Conservation (phyloP, 768 basidiomycete genomes). For the Lepiota venenata region DNA sequence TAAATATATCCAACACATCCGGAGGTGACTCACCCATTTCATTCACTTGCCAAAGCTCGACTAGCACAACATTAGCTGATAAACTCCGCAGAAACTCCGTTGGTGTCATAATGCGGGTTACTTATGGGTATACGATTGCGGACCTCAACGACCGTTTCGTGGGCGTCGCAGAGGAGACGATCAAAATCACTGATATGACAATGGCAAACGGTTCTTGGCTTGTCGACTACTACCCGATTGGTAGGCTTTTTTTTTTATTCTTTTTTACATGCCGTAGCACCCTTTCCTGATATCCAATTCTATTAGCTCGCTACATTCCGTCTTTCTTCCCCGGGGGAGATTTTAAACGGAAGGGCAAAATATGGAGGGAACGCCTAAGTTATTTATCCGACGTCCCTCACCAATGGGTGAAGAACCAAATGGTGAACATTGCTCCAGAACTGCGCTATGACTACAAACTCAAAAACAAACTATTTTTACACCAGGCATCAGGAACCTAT, state of each 20-base stretch:
- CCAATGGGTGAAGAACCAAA: slow-evolving; percentile 42
- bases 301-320: slow-evolving; percentile 45
- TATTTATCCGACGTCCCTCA: slow-evolving; percentile 36
- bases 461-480: background rate
- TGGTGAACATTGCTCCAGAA: slow-evolving; percentile 23
- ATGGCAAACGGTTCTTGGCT: slow-evolving; percentile 39
- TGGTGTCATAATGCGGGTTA: slow-evolving; percentile 38
- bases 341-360: slow-evolving; percentile 43
- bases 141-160: slow-evolving; percentile 34
- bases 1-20: slow-evolving; percentile 31
- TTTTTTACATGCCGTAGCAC: background rate
- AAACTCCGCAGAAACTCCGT: slow-evolving; percentile 28
- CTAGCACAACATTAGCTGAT: background rate
- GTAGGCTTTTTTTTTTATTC: slow-evolving; percentile 21
- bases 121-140: slow-evolving; percentile 38
- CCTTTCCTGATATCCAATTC: background rate
- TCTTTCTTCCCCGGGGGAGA: slow-evolving; percentile 44
- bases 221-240: slow-evolving; percentile 38
- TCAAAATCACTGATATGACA: slow-evolving; percentile 38
- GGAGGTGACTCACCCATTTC: slow-evolving; percentile 25
- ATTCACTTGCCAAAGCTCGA: background rate
- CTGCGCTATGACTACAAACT: background rate
- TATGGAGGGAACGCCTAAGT: slow-evolving; percentile 34
- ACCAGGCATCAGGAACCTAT: slow-evolving; percentile 27
- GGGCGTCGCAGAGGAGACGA: slow-evolving; percentile 33